phyloP scores from a whole-genome alignment of 1,284 basidiomycete genomes.

The Salmacisia buchloeana region DNA sequence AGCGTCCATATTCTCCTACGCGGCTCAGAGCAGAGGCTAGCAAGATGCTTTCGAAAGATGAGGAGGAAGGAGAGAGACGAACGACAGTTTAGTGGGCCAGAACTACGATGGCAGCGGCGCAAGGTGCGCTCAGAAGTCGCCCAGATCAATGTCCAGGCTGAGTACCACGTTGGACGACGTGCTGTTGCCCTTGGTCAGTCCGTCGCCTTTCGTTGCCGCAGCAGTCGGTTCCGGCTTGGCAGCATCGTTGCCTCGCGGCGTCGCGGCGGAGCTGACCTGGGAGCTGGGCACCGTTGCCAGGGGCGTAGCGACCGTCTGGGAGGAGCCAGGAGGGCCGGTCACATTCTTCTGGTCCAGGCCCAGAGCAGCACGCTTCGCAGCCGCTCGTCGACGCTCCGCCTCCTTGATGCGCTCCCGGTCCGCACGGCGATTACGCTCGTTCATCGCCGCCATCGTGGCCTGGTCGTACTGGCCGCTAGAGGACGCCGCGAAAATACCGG shows the following conservation, averaged over 20 bases:
- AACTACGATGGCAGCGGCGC: no score
- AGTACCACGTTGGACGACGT: background rate
- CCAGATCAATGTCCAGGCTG: constrained; percentile 6
- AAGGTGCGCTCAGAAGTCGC: background rate
- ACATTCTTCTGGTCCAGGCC: background rate
- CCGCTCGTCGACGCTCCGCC: constrained; percentile 64
- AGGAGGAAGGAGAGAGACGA: no score
- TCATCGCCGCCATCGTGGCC: constrained; percentile 68
- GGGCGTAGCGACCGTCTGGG: background rate
- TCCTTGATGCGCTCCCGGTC: constrained; percentile 72
- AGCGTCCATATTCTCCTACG: no score
- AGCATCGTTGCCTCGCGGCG: no score
- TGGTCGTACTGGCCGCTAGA: constrained; percentile 46
- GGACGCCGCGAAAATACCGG: background rate
- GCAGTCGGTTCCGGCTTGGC: no score
- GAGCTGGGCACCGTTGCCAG: no score
- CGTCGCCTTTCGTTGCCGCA: no score
- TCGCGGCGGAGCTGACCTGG: no score
- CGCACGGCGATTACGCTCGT: constrained; percentile 76
- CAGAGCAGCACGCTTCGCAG: constrained; percentile 59
- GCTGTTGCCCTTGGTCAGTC: background rate
- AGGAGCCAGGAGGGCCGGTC: background rate
- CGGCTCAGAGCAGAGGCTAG: no score
- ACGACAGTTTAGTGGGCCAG: no score
- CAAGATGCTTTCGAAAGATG: no score